Base-by-base conservation (phyloP, 2,329 filamentous ascomycete species). In the Fusarium duplospermum region DNA sequence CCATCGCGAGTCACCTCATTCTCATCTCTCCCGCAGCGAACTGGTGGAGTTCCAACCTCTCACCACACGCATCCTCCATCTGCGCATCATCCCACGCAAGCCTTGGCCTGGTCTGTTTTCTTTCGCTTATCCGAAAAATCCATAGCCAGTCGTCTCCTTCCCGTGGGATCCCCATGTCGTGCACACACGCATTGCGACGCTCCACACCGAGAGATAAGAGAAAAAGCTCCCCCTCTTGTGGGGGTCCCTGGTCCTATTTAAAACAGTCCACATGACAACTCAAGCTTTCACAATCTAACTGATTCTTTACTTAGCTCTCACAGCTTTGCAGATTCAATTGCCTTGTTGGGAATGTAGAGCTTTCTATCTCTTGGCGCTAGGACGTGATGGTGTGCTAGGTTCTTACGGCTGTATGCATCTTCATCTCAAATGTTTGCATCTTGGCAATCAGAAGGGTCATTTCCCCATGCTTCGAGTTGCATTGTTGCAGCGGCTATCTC, bases 31-130 rank as follows among this genome's bases (percentile, higher is more conserved):
- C 42, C 22, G 45, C 45, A 40, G 71, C 64, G 68, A 74, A 74
- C 71, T 63, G 69, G 71, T 69, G 61, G 61, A 66, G 71, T 62
- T 69, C 59, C 68, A 54, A 33, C 67, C 42, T 62, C 62, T 60
- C 54, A 58, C 38, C 16, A 62, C 8, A 27, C 45, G 24, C 33
- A 35, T 22, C 52, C 60, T 42, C 42, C 6, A 18, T 58, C 52
- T 58, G 38, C 45, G 54, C 40, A 69, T 65, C 64, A 69, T 72
- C 64, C 71, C 71, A 73, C 70, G 60, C 63, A 56, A 56, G 10
- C 42, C 62, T 67, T 36, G 59, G 27, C 35, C 63, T 65, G 63
- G 20, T 13, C 63, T 66, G 31, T 45, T 45, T 57, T 57, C 38
- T 18, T 20, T 45, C 64, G 20, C 24, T 27, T 57, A 22, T 18